Evolutionary conservation across 164 flowering plant genomes (phyloP).

Genomic region (Akebia trifoliata): DNA sequence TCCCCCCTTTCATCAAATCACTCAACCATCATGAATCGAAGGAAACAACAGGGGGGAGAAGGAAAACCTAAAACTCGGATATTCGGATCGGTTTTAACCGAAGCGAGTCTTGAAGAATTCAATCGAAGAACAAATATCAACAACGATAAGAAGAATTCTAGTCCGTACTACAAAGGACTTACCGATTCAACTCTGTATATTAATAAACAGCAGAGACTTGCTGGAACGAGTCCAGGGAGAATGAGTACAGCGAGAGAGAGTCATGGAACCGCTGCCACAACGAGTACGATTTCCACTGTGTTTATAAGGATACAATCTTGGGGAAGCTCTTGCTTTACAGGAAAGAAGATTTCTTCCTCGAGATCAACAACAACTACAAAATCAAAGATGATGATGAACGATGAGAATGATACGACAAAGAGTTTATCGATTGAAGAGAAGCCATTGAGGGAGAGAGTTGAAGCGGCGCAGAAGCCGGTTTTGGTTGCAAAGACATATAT

Average conservation of each 20-base stretch:
- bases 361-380: constrained; percentile 2
- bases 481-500: constrained; percentile 1
- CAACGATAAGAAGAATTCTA: constrained; percentile 8
- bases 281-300: constrained; percentile 19
- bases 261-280: constrained; percentile 10
- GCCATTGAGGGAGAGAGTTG: constrained; percentile 62
- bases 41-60: too few species aligned
- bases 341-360: neutral
- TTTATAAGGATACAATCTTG: constrained; percentile 17
- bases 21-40: neutral
- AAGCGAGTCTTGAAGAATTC: constrained; percentile 22
- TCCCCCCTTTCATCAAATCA: neutral
- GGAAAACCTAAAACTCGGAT: too few species aligned
- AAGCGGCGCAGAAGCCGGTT: neutral
- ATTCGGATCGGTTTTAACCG: constrained; percentile 15
- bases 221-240: neutral
- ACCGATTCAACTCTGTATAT: constrained; percentile 21
- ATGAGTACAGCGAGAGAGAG: constrained; percentile 26
- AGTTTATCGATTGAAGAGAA: constrained; percentile 25
- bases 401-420: neutral
- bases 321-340: constrained; percentile 24
- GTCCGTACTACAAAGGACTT: constrained; percentile 37
- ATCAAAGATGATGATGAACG: neutral
- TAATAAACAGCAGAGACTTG: constrained; percentile 5
- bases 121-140: constrained; percentile 11